Evolutionary conservation across 2,329 filamentous ascomycete species (phyloP).

Genomic region (Plectosphaerella sp.): DNA sequence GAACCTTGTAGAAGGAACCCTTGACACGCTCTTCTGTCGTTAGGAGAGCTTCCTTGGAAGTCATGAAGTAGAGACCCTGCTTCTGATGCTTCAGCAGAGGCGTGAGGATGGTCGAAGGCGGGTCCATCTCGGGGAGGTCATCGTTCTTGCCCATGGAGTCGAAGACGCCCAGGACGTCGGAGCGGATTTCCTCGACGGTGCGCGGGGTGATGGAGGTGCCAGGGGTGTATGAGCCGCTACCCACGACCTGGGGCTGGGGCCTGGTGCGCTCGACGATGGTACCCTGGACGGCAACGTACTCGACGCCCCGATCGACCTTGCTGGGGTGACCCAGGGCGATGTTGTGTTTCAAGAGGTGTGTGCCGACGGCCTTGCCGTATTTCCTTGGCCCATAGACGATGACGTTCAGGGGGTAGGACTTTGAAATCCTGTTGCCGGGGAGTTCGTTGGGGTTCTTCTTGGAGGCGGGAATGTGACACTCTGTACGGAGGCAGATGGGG

Average conservation of each 20-base stretch:
- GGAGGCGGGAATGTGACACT: slow-evolving; percentile 66
- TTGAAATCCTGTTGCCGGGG: slow-evolving; percentile 58
- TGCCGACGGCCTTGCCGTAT: slow-evolving; percentile 61
- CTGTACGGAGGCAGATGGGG: slow-evolving; percentile 60
- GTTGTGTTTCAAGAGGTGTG: slow-evolving; percentile 59
- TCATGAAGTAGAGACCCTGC: slow-evolving; percentile 86
- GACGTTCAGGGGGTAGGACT: slow-evolving; percentile 60
- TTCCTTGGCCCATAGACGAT: slow-evolving; percentile 76
- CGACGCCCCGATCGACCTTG: slow-evolving; percentile 59
- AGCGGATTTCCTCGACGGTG: slow-evolving; percentile 80
- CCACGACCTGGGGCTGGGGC: slow-evolving; percentile 55
- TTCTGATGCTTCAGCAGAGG: slow-evolving; percentile 80
- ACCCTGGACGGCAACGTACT: slow-evolving; percentile 49
- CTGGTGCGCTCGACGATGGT: neutral
- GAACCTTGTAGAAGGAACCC: slow-evolving; percentile 73
- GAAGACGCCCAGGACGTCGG: slow-evolving; percentile 82
- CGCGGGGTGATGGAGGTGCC: slow-evolving; percentile 37
- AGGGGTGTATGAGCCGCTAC: slow-evolving; percentile 16
- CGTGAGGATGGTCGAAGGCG: slow-evolving; percentile 57
- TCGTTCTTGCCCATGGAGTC: slow-evolving; percentile 75
- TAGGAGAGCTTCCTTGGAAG: slow-evolving; percentile 61
- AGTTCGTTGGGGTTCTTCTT: slow-evolving; percentile 59
- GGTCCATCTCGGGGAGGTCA: slow-evolving; percentile 69
- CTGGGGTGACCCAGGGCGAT: slow-evolving; percentile 54
- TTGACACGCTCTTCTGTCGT: slow-evolving; percentile 56